Percentiles rank a stretch among this genome's conserved stretches.
Conservation (phyloP, 2,329 filamentous ascomycete species). For the Colletotrichum tropicale region DNA sequence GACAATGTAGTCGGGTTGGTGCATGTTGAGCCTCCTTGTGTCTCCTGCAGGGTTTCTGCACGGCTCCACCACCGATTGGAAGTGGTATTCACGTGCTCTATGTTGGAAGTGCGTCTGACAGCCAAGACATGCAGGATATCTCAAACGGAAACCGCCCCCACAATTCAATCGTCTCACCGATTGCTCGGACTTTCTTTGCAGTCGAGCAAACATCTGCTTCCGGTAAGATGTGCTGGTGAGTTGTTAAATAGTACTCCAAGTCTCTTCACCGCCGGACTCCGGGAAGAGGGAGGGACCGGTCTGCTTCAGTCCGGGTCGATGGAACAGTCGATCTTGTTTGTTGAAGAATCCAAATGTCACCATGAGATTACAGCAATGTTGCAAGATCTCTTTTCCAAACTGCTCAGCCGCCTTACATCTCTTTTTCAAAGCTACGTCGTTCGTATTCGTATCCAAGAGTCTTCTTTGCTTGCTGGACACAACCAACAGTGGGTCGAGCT, state of each 20-base stretch:
- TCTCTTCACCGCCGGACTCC: background rate
- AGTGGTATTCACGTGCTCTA: background rate
- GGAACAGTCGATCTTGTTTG: background rate
- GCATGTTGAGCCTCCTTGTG: background rate
- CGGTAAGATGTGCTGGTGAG: background rate
- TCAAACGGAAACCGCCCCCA: background rate
- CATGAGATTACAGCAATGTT: background rate
- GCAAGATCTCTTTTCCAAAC: background rate
- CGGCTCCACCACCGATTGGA: background rate
- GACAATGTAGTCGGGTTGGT: background rate
- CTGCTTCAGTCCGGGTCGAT: background rate
- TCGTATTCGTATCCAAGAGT: background rate
- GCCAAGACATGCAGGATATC: background rate
- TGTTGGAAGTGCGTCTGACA: background rate
- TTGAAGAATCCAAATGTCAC: background rate
- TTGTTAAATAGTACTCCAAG: background rate
- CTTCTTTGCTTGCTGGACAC: background rate
- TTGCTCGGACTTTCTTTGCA: background rate
- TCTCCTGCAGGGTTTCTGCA: background rate
- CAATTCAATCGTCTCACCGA: background rate
- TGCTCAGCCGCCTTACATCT: background rate
- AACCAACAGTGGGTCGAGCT: background rate
- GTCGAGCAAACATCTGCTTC: background rate
- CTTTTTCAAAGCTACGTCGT: background rate
- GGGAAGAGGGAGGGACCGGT: background rate